Evolutionary conservation across 169 alveolate species (phyloP).

Genomic region (Theileria equi): DNA sequence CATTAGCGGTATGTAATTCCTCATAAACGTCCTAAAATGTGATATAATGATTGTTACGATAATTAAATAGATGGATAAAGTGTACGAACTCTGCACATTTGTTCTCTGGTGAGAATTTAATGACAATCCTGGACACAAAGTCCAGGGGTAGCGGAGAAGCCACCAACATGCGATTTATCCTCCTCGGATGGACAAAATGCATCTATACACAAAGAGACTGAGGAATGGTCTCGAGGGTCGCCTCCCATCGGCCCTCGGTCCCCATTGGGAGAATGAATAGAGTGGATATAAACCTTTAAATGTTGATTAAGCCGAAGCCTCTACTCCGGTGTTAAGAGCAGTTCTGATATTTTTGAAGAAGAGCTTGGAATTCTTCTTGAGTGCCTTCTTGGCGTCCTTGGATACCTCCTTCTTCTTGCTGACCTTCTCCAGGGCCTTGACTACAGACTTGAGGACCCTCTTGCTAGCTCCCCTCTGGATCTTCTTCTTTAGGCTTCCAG

Average conservation of each 20-base stretch:
- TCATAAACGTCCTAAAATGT: constrained; percentile 13
- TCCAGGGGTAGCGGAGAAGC: no score
- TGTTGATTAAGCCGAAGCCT: no score
- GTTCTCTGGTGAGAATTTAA: background rate
- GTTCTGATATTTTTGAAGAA: constrained; percentile 11
- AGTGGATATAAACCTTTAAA: no score
- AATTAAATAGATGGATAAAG: no score
- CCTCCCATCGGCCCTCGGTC: no score
- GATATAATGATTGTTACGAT: background rate
- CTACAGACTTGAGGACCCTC: constrained; percentile 40
- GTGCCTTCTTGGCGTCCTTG: constrained; percentile 25
- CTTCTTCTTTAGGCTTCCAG: background rate
- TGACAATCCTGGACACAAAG: no score
- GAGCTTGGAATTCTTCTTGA: constrained; percentile 43
- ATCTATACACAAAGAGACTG: no score
- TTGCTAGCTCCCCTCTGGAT: constrained; percentile 15
- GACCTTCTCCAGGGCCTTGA: constrained; percentile 6
- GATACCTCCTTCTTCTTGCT: constrained; percentile 7
- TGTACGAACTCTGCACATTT: background rate
- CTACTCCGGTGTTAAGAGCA: constrained; percentile 32
- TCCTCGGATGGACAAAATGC: no score
- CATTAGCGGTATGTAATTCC: constrained; percentile 44
- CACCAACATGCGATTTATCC: no score
- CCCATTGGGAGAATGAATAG: no score
- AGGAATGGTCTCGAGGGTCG: no score